Base-by-base conservation (phyloP, 768 basidiomycete species). In the Podaxis sp. region DNA sequence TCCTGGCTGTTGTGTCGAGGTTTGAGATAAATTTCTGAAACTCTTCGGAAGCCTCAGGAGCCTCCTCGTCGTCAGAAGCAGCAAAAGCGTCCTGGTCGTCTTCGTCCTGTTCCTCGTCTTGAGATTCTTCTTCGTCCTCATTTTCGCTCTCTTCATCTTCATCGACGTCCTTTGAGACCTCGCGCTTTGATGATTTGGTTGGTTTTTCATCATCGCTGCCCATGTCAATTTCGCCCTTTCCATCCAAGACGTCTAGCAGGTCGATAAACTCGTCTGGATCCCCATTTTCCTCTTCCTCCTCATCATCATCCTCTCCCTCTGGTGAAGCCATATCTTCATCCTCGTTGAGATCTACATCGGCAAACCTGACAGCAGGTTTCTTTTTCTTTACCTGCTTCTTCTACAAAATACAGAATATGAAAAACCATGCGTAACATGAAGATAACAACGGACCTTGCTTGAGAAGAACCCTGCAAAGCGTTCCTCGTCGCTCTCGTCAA, bases 401-500 rank as follows among this genome's bases (percentile, higher is more conserved):
- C 74, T 76, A 52, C 56, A 61, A 61, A 40, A 15, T 39, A 64
- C 64, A 51, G 46, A 40, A 57, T 22, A 19, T 11, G 54, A 26
- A 30, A 55, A 36, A 63, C 40, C 28, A 17, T 33, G 57, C 48
- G 59, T 33, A 7, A 44, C 30, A 9, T 52, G 64, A 15, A 22
- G 66, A 68, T 62, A 53, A 36, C 57, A 66, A 64, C 77, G 68
- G 71, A 84, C 80, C 70, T 80, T 80, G 30, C 67, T 67, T 9
- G 77, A 75, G 63, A 84, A 84, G 65, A 89, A 89, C 2, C 86
- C 88, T 9, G 86, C 87, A 74, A 87, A 93, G 2, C 81, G 77
- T n/a, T 95, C 92, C 62, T 87, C 87, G 38, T 93, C 92, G 60
- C 84, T 87, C 71, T 92, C 89, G 64, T 92, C 90, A 64, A 93